Percentiles rank a stretch among this genome's conserved stretches.
Evolutionary conservation across 2,329 filamentous ascomycete genomes (phyloP).

Genomic region (Cladophialophora exuberans): DNA sequence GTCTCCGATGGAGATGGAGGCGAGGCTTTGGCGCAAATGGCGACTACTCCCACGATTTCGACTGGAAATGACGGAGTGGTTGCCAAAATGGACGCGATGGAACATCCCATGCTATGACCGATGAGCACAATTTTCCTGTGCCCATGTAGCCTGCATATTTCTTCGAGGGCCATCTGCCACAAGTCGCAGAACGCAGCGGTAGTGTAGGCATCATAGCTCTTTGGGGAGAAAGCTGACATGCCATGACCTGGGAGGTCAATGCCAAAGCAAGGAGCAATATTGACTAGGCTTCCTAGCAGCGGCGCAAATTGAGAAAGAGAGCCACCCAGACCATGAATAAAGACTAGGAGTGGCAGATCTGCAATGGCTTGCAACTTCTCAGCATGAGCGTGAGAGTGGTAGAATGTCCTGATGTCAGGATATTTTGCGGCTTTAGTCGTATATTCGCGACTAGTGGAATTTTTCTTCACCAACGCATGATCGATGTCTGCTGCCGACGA

Average conservation of each 20-base stretch:
- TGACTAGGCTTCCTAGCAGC: slow-evolving; percentile 77
- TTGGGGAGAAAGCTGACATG: slow-evolving; percentile 72
- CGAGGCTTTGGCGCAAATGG: slow-evolving; percentile 75
- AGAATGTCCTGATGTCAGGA: slow-evolving; percentile 78
- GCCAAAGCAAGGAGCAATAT: slow-evolving; percentile 80
- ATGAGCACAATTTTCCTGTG: slow-evolving; percentile 32
- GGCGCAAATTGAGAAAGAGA: slow-evolving; percentile 86
- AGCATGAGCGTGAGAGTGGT: slow-evolving; percentile 78
- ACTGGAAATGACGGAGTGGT: slow-evolving; percentile 60
- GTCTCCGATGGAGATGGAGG: slow-evolving; percentile 61
- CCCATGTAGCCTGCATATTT: slow-evolving; percentile 23
- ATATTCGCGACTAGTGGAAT: slow-evolving; percentile 73
- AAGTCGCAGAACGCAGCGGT: slow-evolving; percentile 75
- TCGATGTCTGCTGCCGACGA: slow-evolving; percentile 57
- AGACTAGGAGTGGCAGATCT: slow-evolving; percentile 82
- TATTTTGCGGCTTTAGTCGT: slow-evolving; percentile 73
- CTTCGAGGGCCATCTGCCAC: slow-evolving; percentile 71
- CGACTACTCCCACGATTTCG: slow-evolving; percentile 74
- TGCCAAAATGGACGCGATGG: slow-evolving; percentile 73
- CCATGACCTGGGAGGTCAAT: slow-evolving; percentile 93
- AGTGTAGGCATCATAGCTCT: slow-evolving; percentile 76
- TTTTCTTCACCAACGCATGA: slow-evolving; percentile 76
- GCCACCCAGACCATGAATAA: slow-evolving; percentile 91
- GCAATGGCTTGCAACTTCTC: slow-evolving; percentile 73
- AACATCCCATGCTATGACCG: slow-evolving; percentile 83